Base-by-base conservation (phyloP, 2,329 filamentous ascomycete species). In the Phialocephala sp. region DNA sequence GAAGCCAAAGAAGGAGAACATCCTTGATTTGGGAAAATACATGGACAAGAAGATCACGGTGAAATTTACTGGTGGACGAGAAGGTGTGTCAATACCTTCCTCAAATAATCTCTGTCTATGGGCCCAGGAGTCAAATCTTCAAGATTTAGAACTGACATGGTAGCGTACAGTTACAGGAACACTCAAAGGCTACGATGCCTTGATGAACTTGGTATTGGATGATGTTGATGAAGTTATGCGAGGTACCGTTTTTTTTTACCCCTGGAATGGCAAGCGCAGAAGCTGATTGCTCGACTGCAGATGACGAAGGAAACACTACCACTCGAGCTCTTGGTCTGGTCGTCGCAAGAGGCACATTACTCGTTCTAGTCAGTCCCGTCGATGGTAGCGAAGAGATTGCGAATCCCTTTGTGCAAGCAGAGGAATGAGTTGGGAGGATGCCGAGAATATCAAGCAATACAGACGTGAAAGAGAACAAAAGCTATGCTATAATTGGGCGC, bases 151-250 rank as follows among this genome's bases (percentile, higher is more conserved):
- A 43, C 59, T 70, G 54, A 66, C 56, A 32, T 50, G 27, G 22
- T n/a, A 27, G 27, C 41, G 37, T 12, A 59, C 75, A 97, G 94
- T 97, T 64, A 90, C 89, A 59, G 95, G 95, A 60, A 92, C 88
- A 1, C 84, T 99, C 50, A 98, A 98, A 80, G 95, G 95, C 68
- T 98, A 94, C 78, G 95, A 99, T 78, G 94, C 95, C 74, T 85
- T 99, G 67, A 98, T 98, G 94, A 99, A 99, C 78, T 84, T 99
- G 68, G 95, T 99, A 32, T 83, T 99, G 64, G 95, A 98, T 76
- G 92, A 98, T 72, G 94, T 97, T 60, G 89, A 95, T 78, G 95
- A 99, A 79, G 86, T 90, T 57, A 89, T 97, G 80, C 87, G 91
- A 83, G 94, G 94, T 97, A 81, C 68, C 84, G 74, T 62, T 35